A percentile compares a stretch with the other conserved stretches of the same genome.
These are phyloP conservation scores for Cadophora sp. DNA, from an alignment of 2,329 filamentous ascomycete genomes.

Conservation along the genomic window DNA sequence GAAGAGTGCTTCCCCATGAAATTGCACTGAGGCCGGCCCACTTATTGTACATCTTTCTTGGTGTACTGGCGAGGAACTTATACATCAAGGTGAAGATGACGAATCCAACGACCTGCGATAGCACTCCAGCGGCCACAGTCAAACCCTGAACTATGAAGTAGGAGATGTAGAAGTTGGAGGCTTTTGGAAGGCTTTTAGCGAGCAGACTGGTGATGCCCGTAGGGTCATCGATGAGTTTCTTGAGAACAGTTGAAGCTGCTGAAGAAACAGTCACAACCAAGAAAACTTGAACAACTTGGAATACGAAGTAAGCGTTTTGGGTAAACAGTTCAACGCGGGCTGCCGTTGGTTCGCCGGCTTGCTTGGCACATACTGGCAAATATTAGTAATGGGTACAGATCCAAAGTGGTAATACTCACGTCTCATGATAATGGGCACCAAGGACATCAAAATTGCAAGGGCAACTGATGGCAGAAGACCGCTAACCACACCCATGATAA, in stretches of 20 bases:
- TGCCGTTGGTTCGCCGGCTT: conserved; percentile 79
- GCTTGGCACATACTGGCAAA: conserved; percentile 71
- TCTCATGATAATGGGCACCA: conserved; percentile 84
- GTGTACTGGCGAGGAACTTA: conserved; percentile 76
- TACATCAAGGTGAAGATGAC: conserved; percentile 77
- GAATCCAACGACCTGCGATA: conserved; percentile 78
- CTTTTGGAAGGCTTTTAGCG: conserved; percentile 76
- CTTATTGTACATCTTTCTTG: conserved; percentile 78
- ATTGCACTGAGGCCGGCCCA: conserved; percentile 78
- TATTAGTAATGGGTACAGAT: conserved; percentile 24
- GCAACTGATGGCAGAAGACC: conserved; percentile 83
- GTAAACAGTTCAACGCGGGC: conserved; percentile 86
- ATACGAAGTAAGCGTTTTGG: conserved; percentile 89
- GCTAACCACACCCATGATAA: conserved; percentile 82
- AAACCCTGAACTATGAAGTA: conserved; percentile 95
- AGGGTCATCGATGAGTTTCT: conserved; percentile 69
- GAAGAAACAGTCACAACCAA: conserved; percentile 84
- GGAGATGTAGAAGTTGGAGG: conserved; percentile 93
- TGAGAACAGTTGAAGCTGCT: conserved; percentile 74
- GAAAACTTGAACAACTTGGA: conserved; percentile 92
- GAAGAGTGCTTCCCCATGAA: conserved; percentile 84
- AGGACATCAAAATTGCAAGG: conserved; percentile 82
- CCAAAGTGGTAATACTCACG: conserved; percentile 53
- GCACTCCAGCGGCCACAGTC: conserved; percentile 73
- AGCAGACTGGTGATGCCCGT: conserved; percentile 67